Evolutionary conservation across 306 rosid species (phyloP), one percentile per base, ranked within the genome.

Genomic region (Cicer yamashitae): DNA sequence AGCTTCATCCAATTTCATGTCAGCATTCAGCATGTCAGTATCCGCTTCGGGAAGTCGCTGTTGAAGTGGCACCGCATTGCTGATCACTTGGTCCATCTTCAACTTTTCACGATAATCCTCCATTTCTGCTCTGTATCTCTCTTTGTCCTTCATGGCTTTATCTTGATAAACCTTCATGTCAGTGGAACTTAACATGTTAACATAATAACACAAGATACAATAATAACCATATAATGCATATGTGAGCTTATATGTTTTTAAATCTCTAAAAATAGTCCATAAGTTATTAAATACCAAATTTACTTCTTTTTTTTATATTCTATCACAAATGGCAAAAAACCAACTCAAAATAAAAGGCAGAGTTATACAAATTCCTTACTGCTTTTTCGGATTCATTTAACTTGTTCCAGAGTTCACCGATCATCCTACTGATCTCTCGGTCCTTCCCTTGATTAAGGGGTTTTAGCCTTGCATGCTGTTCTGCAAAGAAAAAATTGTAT

Each of bases 331-430:
- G 5, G 37, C 37, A 30, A 30, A 30, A 48, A 59, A 4, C 17
- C 7, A 47, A 14, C 34, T 43, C 39, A 15, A 30, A 30, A 30
- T 37, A 5, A 64, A 39, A 15, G 52, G 66, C 22, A 65, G 64
- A 12, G 30, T 54, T 39, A 14, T n/a, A 57, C 20, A 56, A 53
- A 56, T 34, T 71, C 18, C 94, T 82, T 79, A 92, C 99, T 10
- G 85, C 56, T 86, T 86, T 94, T 37, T 90, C 93, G 0, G 90
- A 39, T 22, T 88, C 91, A 0, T 77, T 79, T 63, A 92, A 77
- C 64, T 92, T 94, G 87, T 89, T 92, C 99, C 99, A 91, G 10
- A 90, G 93, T 44, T 94, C 97, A 52, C 92, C 99, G 18, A 94
- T 94, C 88, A 86, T 90, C 85, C 91, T 87, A 64, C 96, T 89